Evolutionary conservation across 1,284 basidiomycete species (phyloP), one percentile per base, ranked within the genome.

Genomic region (Cystobasidiaceae sp.): DNA sequence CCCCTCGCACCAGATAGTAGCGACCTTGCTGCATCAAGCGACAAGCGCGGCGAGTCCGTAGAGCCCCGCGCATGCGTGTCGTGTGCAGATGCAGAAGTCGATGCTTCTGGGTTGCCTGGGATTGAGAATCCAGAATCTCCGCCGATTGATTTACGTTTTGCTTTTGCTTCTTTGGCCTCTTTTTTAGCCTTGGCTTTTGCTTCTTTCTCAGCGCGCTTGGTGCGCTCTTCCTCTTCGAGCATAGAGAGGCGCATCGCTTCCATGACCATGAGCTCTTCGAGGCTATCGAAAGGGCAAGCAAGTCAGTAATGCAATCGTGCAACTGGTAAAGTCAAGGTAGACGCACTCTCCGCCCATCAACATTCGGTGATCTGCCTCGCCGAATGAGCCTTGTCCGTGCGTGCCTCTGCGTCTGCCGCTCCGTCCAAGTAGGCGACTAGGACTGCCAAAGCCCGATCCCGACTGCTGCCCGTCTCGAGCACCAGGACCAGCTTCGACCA

Each of bases 191-290:
- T 23, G 23, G 48, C 62, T 56, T 60, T 56, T 25, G 68, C 66
- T 21, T 74, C 72, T 52, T 76, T 74, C 41, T 73, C 71, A 9
- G 70, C 69, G 64, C 77, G 75, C 64, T 74, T 72, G 49, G 75
- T 80, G 44, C 76, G 77, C 68, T 82, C 80, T 69, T 83, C 82
- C 69, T 97, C 92, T 71, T 98, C 94, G 58, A 96, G 77, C 69
- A 97, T 80, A 46, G 92, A 96, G 64, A 97, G 80, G 44, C 94
- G 85, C 93, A 99, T 97, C 0, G 94, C 96, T 79, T 98, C 94
- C 90, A 94, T 93, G 59, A 99, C 82, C 93, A 98, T 97, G 50
- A 97, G 79, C 89, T 97, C 72, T 44, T 71, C 71, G 30, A 71
- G 67, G 32, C 67, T 67, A 9, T n/a, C 54, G 41, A 13, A 9